Evolutionary conservation across 768 basidiomycete genomes (phyloP), one percentile per base, ranked within the genome.

Genomic region (Glaciozyma antarctica): DNA sequence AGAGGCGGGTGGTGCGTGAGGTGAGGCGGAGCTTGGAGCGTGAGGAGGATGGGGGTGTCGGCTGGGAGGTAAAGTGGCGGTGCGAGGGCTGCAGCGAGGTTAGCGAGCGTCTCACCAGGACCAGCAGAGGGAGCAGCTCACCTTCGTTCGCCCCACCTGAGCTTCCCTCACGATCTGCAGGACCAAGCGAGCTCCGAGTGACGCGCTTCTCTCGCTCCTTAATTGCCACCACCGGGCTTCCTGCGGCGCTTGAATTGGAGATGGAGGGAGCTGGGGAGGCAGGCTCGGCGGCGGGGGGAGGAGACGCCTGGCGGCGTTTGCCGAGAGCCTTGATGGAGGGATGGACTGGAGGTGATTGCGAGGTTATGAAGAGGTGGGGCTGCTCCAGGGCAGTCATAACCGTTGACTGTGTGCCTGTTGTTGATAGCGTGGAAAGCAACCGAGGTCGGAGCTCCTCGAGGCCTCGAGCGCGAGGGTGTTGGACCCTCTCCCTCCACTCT

Each of bases 11-110:
- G 48, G 15, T 54, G 28, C 5, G 21, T 48, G 13, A 67, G 24
- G 17, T 32, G 8, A 21, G 63, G 44, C 17, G 44, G 54, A 6
- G 10, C 12, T 19, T 59, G 43, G 19, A 66, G 66, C 21, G 65
- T 64, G n/a, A 70, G 49, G 3, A 66, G 53, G 44, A 70, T 62
- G 8, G 53, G 53, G 16, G 69, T 67, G 13, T 41, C 38, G 38
- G 38, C 38, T 28, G 51, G 51, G 3, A 52, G 51, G 26, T 52
- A 52, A 1, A 52, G 24, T 3, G 51, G 51, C 30, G 51, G 26
- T 52, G 51, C 51, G 5, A 52, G 51, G 10, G 51, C 51, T 52
- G 51, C 30, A 22, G 16, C 5, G 5, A 52, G 15, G 21, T 52
- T 26, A 52, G 51, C 26, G 30, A 52, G 24, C 51, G 51, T 12